Evolutionary conservation across 345 rosid species (phyloP).

Genomic region (Kandelia obovata): DNA sequence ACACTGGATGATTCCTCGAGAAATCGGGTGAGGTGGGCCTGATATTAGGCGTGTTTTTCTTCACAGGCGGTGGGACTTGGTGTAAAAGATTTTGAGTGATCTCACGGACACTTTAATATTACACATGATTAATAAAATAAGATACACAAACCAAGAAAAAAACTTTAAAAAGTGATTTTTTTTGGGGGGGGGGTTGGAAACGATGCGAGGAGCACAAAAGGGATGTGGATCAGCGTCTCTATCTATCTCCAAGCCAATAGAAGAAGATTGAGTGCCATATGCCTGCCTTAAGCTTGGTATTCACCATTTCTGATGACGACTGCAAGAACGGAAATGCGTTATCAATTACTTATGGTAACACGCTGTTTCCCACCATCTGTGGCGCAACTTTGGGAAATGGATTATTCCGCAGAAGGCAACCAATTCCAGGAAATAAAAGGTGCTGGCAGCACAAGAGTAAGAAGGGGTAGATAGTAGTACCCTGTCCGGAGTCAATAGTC

Average conservation of each 20-base stretch:
- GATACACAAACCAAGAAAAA: conserved; percentile 4
- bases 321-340: conserved; percentile 10
- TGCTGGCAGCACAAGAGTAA: conserved; percentile 59
- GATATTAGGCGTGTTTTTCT: too few relatives aligned
- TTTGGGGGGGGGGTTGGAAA: conserved; percentile 37
- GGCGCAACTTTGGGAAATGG: conserved; percentile 48
- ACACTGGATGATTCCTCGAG: too few relatives aligned
- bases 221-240: conserved; percentile 45
- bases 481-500: background rate
- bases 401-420: conserved; percentile 40
- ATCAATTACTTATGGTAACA: background rate
- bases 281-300: background rate
- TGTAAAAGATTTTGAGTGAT: too few relatives aligned
- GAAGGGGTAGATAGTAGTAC: conserved; percentile 2
- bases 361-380: conserved; percentile 26
- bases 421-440: conserved; percentile 36
- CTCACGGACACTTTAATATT: too few relatives aligned
- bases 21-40: too few relatives aligned
- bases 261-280: background rate
- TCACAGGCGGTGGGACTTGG: too few relatives aligned
- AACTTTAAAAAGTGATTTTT: background rate
- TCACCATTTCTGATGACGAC: conserved; percentile 3
- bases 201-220: conserved; percentile 66
- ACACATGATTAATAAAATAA: too few relatives aligned
- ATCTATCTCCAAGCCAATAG: conserved; percentile 20